phyloP scores from a whole-genome alignment of 2,329 filamentous ascomycete species.

The Tolypocladium sp. region DNA sequence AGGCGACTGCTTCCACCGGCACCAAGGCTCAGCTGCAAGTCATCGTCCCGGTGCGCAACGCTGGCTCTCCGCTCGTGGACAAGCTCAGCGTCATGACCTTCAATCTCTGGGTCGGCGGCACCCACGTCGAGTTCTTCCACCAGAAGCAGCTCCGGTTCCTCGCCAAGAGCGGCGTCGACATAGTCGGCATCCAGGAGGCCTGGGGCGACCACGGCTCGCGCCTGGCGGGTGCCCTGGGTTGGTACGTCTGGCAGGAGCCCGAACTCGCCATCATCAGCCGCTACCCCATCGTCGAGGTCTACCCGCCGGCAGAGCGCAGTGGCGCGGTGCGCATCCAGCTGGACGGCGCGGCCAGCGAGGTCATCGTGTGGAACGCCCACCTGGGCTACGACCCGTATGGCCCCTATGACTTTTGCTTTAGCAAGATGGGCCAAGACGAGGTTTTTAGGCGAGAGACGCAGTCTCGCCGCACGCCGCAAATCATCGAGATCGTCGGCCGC shows the following conservation, averaged over 20 bases:
- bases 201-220: conserved; percentile 17
- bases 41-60: conserved; percentile 20
- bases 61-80: conserved; percentile 18
- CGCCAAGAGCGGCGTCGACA: conserved; percentile 18
- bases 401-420: conserved; percentile 33
- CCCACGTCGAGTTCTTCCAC: conserved; percentile 24
- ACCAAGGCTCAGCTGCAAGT: conserved; percentile 16
- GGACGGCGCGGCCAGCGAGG: conserved; percentile 17
- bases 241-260: conserved; percentile 24
- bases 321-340: conserved; percentile 24
- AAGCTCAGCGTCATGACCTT: conserved; percentile 24
- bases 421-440: conserved; percentile 19
- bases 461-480: conserved; percentile 28
- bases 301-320: conserved; percentile 15
- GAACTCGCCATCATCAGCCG: conserved; percentile 26
- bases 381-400: conserved; percentile 29
- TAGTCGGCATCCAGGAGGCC: conserved; percentile 29
- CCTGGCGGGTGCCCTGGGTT: conserved; percentile 28
- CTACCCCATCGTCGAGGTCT: conserved; percentile 25
- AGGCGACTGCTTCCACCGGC: conserved; percentile 15
- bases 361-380: conserved; percentile 27
- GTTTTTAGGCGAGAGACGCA: conserved; percentile 23
- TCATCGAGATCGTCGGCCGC: conserved; percentile 20
- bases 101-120: conserved; percentile 31
- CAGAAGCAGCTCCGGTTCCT: conserved; percentile 29